Evolutionary conservation across 306 rosid genomes (phyloP), one percentile per base, ranked within the genome.

Genomic region (Cucurbita ficifolia): DNA sequence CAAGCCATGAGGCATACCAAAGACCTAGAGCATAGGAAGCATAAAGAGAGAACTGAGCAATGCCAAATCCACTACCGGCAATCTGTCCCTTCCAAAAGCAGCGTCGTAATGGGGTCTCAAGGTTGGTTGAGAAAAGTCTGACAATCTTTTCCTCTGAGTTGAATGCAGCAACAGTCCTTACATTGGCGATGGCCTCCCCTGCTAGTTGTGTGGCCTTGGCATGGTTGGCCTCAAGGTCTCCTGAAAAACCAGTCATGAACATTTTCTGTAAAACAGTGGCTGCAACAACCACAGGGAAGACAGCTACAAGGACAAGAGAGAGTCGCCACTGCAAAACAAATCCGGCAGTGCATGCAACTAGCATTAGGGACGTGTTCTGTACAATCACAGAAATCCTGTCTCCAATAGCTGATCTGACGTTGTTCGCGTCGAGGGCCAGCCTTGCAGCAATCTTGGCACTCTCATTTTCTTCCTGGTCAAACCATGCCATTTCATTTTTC

Each of bases 1-100:
- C 98, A 24, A 92, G 96, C 96, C 98, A 92, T 10, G 96, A 90
- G 69, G 98, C 98, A 82, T 92, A 92, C 98, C 98, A 92, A 79
- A 92, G 98, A 69, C 98, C 96, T 12, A 92, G 88, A 70, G 98
- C 92, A 79, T 92, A 92, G 38, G 98, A 90, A 74, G 90, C 96
- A 74, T 90, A 88, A 24, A 88, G 96, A 39, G 92, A 89, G 80
- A 92, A 92, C 87, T 90, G 96, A 79, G 92, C 96, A 73, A 90
- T 82, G 7, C 96, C 98, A 64, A 77, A 92, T 70, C 96, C 96
- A 74, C 92, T 90, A 76, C 96, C 98, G 17, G 96, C 89, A 77
- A 90, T 90, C 56, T 92, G 96, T 36, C 98, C 98, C 83, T 92
- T 92, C 96, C 98, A 90, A 83, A 87, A 92, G 84, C 96, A 90